Evolutionary conservation across 2,329 filamentous ascomycete genomes (phyloP), one percentile per base, ranked within the genome.

Genomic region (Colletotrichum noveboracense): DNA sequence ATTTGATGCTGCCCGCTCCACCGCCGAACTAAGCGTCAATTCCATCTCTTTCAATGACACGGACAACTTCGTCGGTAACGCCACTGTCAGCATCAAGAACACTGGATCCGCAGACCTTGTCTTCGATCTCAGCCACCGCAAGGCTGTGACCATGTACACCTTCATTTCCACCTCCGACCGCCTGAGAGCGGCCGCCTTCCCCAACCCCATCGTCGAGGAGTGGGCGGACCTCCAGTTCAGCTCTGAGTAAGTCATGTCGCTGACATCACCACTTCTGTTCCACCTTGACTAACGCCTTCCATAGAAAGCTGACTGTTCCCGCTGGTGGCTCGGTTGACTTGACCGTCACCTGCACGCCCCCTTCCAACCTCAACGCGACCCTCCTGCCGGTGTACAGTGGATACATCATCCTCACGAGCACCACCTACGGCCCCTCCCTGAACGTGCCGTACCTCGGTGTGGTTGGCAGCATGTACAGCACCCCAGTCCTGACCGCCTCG

Each of bases 11-110:
- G 89, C 91, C 7, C 88, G 89, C 76, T 85, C 88, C 14, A 90
- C 86, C 3, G 88, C 88, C 3, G 80, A 90, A 9, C 83, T 93
- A n/a, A 88, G 87, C 78, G 87, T 87, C 7, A 88, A 89, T 13
- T 90, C 88, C 80, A 82, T 94, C 18, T 87, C 90, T 5, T 93
- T 93, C 83, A 93, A 93, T 79, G 92, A 93, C 79, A 91, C 91
- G 0, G 89, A 90, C 77, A 81, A 93, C 84, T 88, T 92, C 75
- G 80, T 82, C 52, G 81, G 85, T 8, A 84, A 83, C 2, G 83
- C 87, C 62, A 87, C 88, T 75, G 91, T 93, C 79, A 88, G 85
- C 43, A 86, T 93, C 77, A 86, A 82, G 77, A 93, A 93, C 84
- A 84, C 85, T 7, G 89, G 88, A 36, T 81, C 82, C 13, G 83